A percentile compares a stretch with the other conserved stretches of the same genome.
Conservation (phyloP, 1,284 basidiomycete species). For the Xanthoconium separans region DNA sequence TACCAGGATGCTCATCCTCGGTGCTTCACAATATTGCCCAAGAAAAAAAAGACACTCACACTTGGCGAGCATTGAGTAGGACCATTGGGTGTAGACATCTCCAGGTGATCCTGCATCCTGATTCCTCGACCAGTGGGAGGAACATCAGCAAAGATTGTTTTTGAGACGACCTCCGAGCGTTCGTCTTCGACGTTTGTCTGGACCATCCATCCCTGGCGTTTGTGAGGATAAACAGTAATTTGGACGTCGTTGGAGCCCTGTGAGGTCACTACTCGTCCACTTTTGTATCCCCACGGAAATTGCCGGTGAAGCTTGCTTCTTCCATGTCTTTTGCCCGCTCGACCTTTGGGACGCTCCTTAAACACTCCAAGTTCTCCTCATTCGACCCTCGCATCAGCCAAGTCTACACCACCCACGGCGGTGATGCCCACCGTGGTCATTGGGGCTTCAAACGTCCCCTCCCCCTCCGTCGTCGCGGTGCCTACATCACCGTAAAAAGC, state of each 20-base stretch:
- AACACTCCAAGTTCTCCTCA: slow-evolving; percentile 73
- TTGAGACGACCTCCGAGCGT: slow-evolving; percentile 54
- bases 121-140: slow-evolving; percentile 83
- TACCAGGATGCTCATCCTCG: slow-evolving; percentile 85
- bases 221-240: slow-evolving; percentile 75
- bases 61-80: slow-evolving; percentile 5
- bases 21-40: slow-evolving; percentile 27
- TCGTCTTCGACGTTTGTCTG: slow-evolving; percentile 85
- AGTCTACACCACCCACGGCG: slow-evolving; percentile 66
- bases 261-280: slow-evolving; percentile 2
- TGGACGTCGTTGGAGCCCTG: slow-evolving; percentile 50
- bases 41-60: slow-evolving; percentile 10
- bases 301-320: slow-evolving; percentile 19
- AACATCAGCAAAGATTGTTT: slow-evolving; percentile 89
- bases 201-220: slow-evolving; percentile 65
- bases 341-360: slow-evolving; percentile 68
- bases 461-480: slow-evolving; percentile 58
- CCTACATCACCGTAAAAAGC: slow-evolving; percentile 55
- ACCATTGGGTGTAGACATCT: slow-evolving; percentile 54
- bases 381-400: slow-evolving; percentile 73
- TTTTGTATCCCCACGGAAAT: slow-evolving; percentile 22
- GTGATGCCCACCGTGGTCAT: slow-evolving; percentile 69
- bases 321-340: slow-evolving; percentile 46
- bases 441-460: slow-evolving; percentile 80
- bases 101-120: slow-evolving; percentile 89